phyloP scores from a whole-genome alignment of 768 basidiomycete species.

The Leccinum disarticulatum region DNA sequence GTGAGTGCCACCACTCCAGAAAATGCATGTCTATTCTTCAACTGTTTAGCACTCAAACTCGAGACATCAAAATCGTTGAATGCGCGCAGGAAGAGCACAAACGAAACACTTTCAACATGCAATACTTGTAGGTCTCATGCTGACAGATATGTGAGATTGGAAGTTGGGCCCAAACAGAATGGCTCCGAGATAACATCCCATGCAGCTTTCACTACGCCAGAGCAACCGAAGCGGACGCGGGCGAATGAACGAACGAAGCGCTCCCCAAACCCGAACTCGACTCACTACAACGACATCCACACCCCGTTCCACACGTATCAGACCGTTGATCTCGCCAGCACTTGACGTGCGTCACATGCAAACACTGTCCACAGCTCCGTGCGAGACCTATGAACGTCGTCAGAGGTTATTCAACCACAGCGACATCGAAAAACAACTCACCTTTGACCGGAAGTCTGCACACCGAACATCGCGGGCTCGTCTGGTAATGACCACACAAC shows the following conservation, averaged over 20 bases:
- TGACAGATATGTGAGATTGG: no score
- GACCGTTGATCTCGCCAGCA: constrained; percentile 52
- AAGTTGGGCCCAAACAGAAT: no score
- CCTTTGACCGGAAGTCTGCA: constrained; percentile 80
- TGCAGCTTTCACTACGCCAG: not conserved
- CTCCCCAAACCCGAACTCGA: constrained; percentile 3
- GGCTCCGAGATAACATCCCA: no score
- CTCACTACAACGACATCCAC: constrained; percentile 59
- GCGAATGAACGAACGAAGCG: constrained; percentile 14
- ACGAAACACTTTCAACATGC: no score
- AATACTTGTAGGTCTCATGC: no score
- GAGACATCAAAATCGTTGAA: no score
- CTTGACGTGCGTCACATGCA: constrained; percentile 63
- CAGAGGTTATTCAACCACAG: not conserved
- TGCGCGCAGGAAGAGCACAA: no score
- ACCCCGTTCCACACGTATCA: constrained; percentile 63
- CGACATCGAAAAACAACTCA: constrained; percentile 24
- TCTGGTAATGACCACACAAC: constrained; percentile 42
- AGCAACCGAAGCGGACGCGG: constrained; percentile 1
- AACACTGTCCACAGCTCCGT: constrained; percentile 57
- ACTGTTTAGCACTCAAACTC: no score
- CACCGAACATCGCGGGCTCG: constrained; percentile 59
- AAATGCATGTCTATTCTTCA: no score
- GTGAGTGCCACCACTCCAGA: no score
- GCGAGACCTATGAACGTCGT: constrained; percentile 49